Evolutionary conservation across 768 basidiomycete species (phyloP), one percentile per base, ranked within the genome.

Genomic region (Holtermannia corniformis): DNA sequence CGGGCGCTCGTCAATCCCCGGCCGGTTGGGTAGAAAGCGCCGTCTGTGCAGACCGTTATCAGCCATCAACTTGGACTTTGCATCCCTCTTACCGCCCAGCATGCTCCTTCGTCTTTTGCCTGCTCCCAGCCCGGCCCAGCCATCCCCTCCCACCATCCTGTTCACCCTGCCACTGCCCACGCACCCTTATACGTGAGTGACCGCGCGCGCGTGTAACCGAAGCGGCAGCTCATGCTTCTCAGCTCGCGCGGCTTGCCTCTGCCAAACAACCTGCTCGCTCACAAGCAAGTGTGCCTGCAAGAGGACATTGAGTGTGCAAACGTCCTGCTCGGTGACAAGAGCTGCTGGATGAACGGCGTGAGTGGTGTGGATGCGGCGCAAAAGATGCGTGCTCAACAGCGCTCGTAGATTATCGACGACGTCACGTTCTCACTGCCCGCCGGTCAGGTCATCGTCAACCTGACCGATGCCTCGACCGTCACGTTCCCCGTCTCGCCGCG

Each of bases 41-140:
- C n/a, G n/a, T n/a, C n/a, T n/a, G n/a, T n/a, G n/a, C n/a, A n/a
- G n/a, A n/a, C n/a, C n/a, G n/a, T n/a, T n/a, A n/a, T n/a, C n/a
- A n/a, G n/a, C n/a, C n/a, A n/a, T n/a, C n/a, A n/a, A n/a, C n/a
- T n/a, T n/a, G n/a, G n/a, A n/a, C n/a, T n/a, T n/a, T n/a, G n/a
- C n/a, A n/a, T n/a, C n/a, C n/a, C n/a, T n/a, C n/a, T 47, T 26
- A 7, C 5, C 45, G 23, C 7, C 37, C 26, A 49, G n/a, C 10
- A 74, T 74, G 73, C 61, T 74, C 11, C 71, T 74, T 28, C 67
- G 71, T 49, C 62, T 74, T 11, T 52, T 72, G 5, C 71, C 71
- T 21, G 45, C 56, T 20, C 59, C 73, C 5, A 63, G 68, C 11
- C 44, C 60, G 14, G 27, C 52, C 4, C 60, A 65, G 22, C 64